Evolutionary conservation across 1,284 basidiomycete species (phyloP), one percentile per base, ranked within the genome.

Genomic region (Trichosporon coremiiforme): DNA sequence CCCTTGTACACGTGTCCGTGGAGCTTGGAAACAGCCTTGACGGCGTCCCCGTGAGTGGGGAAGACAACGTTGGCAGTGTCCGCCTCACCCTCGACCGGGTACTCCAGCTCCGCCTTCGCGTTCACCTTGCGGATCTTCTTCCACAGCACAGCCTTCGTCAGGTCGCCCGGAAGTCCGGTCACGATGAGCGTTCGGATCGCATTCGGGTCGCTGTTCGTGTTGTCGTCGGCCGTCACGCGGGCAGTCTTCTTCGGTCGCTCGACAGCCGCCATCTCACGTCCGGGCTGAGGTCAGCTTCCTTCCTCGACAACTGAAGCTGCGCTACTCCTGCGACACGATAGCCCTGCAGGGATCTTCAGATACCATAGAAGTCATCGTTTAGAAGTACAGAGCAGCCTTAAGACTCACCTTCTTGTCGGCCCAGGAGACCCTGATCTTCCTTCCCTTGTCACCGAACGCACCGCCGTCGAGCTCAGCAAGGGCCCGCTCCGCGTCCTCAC

Each of bases 1-100:
- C 94, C 94, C 82, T 98, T 97, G 87, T 91, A 98, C 53, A 95
- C 90, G 80, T 97, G 94, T 0, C 93, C 93, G 79, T 99, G 94
- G 0, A 99, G 88, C 84, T 94, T 95, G 70, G 84, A 85, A 35
- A 93, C 88, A 1, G 91, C 91, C 22, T 90, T 88, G 65, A 88
- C 86, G 0, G 95, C 94, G 68, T 88, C 85, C 4, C 86, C 86
- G 9, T 94, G 90, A 0, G 88, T 89, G 1, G 87, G 84, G 82
- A 96, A 97, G 35, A 94, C 78, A 55, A 92, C 89, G 75, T 93
- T 87, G 2, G 94, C 95, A 15, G 65, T 57, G 38, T 53, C 57
- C 33, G 71, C 66, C 12, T 84, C 84, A 12, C 79, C 80, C 75
- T 89, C 87, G 0, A 87, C 81, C 0, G 91, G 91, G 87, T 88